Conservation (phyloP, 83 land plant genomes). For the Isoetes engelmannii region DNA sequence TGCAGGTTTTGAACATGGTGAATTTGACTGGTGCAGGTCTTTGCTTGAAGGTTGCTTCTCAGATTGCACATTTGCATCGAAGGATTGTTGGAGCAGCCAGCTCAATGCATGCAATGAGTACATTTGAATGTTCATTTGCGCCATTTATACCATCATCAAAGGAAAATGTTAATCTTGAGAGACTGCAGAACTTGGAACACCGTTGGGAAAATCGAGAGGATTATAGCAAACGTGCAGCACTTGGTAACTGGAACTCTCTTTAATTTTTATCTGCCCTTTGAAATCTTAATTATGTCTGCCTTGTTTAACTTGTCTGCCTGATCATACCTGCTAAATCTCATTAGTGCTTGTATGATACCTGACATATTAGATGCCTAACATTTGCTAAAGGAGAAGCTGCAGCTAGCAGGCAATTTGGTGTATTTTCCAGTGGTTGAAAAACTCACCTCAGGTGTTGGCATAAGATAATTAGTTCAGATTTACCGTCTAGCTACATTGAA, state of each 20-base stretch:
- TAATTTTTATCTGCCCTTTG: no score
- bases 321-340: no score
- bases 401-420: no score
- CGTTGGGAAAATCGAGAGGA: constrained; percentile 22
- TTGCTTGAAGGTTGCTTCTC: constrained; percentile 25
- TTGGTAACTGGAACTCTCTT: constrained; percentile 12
- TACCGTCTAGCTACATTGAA: no score
- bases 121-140: constrained; percentile 14
- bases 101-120: constrained; percentile 26
- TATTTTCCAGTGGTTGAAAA: no score
- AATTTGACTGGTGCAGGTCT: constrained; percentile 25
- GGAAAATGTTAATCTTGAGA: constrained; percentile 9
- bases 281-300: no score
- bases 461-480: no score
- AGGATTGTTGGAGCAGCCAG: constrained; percentile 25
- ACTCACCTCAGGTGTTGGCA: no score
- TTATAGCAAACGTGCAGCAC: constrained; percentile 24
- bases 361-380: no score
- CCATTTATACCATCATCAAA: background rate
- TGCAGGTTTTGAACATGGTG: constrained; percentile 26
- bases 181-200: constrained; percentile 5
- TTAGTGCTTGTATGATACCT: no score
- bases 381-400: no score
- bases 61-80: constrained; percentile 32
- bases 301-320: no score